A percentile compares a stretch with the other conserved stretches of the same genome.
phyloP scores from a whole-genome alignment of 371 early-diverging fungal genomes.

The Apophysomyces variabilis region DNA sequence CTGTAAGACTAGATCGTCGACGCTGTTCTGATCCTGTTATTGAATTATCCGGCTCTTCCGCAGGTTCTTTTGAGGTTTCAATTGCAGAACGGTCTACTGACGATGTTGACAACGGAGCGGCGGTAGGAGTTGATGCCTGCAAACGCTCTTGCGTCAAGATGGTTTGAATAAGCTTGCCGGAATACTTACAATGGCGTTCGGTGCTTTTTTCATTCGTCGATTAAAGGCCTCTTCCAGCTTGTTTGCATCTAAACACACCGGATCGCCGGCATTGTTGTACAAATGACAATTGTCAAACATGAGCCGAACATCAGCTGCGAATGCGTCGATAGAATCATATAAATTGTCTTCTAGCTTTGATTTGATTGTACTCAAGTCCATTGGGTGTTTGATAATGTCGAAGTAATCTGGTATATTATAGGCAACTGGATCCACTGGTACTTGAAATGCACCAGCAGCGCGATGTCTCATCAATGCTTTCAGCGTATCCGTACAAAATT shows the following conservation, averaged over 20 bases:
- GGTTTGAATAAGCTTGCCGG: not conserved
- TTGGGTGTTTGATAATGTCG: slow-evolving; percentile 91
- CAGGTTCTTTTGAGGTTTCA: slow-evolving; percentile 13
- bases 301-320: slow-evolving; percentile 48
- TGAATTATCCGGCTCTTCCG: slow-evolving; percentile 3
- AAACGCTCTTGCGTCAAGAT: slow-evolving; percentile 3
- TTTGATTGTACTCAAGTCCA: slow-evolving; percentile 96
- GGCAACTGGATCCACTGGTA: slow-evolving; percentile 54
- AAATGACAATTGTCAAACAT: slow-evolving; percentile 59
- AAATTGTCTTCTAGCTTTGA: slow-evolving; percentile 59
- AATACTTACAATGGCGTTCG: slow-evolving; percentile 21
- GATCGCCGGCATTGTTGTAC: slow-evolving; percentile 82
- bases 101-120: slow-evolving; percentile 2
- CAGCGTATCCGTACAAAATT: slow-evolving; percentile 39
- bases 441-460: slow-evolving; percentile 76
- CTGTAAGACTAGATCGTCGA: slow-evolving; percentile 48
- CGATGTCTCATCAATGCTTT: slow-evolving; percentile 69
- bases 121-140: slow-evolving; percentile 4
- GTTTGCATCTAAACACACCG: slow-evolving; percentile 70
- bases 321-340: slow-evolving; percentile 51
- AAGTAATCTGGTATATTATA: slow-evolving; percentile 71
- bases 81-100: slow-evolving; percentile 22
- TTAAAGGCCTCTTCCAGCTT: slow-evolving; percentile 66
- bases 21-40: slow-evolving; percentile 25
- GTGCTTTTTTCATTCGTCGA: slow-evolving; percentile 39